Conservation (phyloP, 2,329 filamentous ascomycete genomes). For the Diplodia scrobiculata region DNA sequence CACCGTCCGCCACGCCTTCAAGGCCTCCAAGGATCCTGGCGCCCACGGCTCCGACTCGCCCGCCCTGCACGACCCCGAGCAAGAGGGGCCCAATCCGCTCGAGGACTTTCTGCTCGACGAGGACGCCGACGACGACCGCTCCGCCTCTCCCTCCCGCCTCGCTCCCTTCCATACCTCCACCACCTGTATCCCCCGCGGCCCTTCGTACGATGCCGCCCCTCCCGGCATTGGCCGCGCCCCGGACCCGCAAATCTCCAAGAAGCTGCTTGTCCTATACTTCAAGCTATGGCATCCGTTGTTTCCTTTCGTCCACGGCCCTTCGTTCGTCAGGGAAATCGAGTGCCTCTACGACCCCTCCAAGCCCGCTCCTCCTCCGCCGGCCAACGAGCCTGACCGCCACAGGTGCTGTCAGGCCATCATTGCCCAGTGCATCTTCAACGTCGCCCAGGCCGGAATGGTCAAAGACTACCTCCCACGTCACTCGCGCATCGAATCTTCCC, state of each 20-base stretch:
- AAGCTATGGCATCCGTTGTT: constrained; percentile 61
- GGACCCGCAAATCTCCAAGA: constrained; percentile 5
- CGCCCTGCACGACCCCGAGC: constrained; percentile 14
- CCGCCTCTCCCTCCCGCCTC: not conserved
- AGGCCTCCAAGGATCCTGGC: constrained; percentile 20
- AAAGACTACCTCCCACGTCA: constrained; percentile 21
- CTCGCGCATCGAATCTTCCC: constrained; percentile 28
- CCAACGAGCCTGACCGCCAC: constrained; percentile 25
- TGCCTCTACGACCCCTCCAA: constrained; percentile 24
- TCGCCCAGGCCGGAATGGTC: constrained; percentile 20
- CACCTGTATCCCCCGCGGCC: constrained; percentile 15
- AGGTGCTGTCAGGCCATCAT: constrained; percentile 27
- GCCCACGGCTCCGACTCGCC: not conserved
- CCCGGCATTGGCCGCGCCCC: constrained; percentile 26
- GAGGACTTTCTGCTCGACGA: constrained; percentile 28
- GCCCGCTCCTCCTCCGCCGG: not conserved
- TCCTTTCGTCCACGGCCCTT: constrained; percentile 59
- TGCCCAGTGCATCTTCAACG: constrained; percentile 26
- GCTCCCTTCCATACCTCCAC: not conserved
- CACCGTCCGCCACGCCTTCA: constrained; percentile 28
- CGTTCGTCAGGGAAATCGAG: constrained; percentile 46
- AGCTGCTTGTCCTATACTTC: constrained; percentile 49
- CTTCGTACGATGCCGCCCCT: constrained; percentile 26
- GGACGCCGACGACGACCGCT: not conserved
- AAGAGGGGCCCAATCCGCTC: constrained; percentile 24